phyloP scores from a whole-genome alignment of 352 stramenopile genomes.

The Pythium phragmiticola region DNA sequence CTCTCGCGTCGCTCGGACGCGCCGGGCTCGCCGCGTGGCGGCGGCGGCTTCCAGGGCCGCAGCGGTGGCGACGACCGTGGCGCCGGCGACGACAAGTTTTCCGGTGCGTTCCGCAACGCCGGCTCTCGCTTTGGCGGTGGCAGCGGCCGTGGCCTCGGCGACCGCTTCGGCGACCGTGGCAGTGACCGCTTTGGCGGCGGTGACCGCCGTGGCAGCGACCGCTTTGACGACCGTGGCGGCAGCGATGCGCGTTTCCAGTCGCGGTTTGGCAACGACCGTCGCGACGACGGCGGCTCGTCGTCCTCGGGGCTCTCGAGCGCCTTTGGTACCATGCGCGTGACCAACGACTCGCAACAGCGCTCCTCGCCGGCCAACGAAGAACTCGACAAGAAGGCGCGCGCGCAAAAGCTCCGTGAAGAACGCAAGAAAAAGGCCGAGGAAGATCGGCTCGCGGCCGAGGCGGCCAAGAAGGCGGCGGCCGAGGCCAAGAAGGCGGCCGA shows the following conservation, averaged over 20 bases:
- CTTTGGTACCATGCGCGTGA: conserved; percentile 50
- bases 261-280: conserved; percentile 32
- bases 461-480: conserved; percentile 56
- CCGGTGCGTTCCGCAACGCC: conserved; percentile 36
- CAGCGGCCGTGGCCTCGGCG: conserved; percentile 15
- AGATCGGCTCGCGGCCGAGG: conserved; percentile 58
- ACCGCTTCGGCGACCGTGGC: conserved; percentile 12
- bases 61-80: conserved; percentile 21
- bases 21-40: conserved; percentile 31
- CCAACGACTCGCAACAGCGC: conserved; percentile 21
- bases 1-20: conserved; percentile 45
- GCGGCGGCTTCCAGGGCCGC: conserved; percentile 16
- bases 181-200: conserved; percentile 26
- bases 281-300: conserved; percentile 25
- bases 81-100: conserved; percentile 40
- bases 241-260: conserved; percentile 24
- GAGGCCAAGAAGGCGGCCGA: conserved; percentile 48
- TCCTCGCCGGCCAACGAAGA: conserved; percentile 16
- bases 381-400: conserved; percentile 54
- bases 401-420: conserved; percentile 67
- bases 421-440: conserved; percentile 84
- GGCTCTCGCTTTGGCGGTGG: background rate
- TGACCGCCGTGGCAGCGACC: conserved; percentile 18
- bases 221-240: conserved; percentile 26
- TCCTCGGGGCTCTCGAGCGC: conserved; percentile 35